phyloP scores from a whole-genome alignment of 305 asterid species.

The Solanum aculeatissimum region DNA sequence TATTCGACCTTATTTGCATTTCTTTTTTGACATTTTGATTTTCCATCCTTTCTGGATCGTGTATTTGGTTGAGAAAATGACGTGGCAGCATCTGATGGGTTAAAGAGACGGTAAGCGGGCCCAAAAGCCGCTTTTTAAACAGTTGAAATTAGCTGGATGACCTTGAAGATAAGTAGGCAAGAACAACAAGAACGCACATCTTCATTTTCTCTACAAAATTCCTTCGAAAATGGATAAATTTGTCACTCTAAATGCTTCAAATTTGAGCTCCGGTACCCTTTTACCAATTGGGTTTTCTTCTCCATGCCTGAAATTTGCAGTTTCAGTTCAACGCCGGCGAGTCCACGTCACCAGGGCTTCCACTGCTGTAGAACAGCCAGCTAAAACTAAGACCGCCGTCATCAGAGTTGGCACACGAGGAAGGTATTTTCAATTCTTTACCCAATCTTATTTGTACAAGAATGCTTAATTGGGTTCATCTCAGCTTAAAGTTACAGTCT shows the following conservation, averaged over 20 bases:
- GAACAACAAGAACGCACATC: not conserved
- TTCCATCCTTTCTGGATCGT: not conserved
- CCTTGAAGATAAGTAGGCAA: constrained; percentile 22
- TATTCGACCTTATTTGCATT: not conserved
- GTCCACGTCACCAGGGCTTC: constrained; percentile 31
- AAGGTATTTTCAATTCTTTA: constrained; percentile 36
- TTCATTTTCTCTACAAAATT: not conserved
- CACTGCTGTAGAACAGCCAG: constrained; percentile 42
- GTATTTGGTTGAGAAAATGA: not conserved
- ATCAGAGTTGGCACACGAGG: constrained; percentile 92
- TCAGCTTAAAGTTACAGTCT: not conserved
- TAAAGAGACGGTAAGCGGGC: not conserved
- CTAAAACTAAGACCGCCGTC: constrained; percentile 55
- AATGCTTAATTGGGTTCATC: not conserved
- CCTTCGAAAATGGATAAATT: constrained; percentile 15
- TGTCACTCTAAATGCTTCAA: constrained; percentile 6
- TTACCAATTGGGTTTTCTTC: constrained; percentile 6
- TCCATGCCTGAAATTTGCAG: constrained; percentile 21
- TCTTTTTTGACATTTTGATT: not conserved
- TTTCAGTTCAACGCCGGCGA: constrained; percentile 14
- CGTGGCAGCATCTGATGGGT: not conserved
- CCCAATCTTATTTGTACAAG: not conserved
- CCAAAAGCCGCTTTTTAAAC: not conserved
- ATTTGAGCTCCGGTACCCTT: not conserved
- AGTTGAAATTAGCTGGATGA: constrained; percentile 13